phyloP scores from a whole-genome alignment of 1,284 basidiomycete genomes.

The Rhodotorula sp. region DNA sequence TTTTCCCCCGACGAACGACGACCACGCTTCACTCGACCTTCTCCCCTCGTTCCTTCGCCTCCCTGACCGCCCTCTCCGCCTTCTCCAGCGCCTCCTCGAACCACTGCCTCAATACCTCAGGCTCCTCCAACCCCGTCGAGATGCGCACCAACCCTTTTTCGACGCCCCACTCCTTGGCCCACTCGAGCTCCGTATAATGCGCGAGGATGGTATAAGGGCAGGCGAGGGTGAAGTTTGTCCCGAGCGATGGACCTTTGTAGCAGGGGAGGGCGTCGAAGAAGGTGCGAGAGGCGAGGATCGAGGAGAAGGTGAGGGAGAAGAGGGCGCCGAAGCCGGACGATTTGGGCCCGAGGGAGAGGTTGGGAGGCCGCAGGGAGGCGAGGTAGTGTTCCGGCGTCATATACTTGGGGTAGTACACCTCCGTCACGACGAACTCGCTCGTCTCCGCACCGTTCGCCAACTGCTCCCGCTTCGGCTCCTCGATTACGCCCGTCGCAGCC shows the following conservation, averaged over 20 bases:
- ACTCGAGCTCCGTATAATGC: conserved; percentile 86
- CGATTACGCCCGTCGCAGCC: conserved; percentile 46
- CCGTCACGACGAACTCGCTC: conserved; percentile 61
- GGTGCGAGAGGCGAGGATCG: conserved; percentile 63
- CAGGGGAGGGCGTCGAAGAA: conserved; percentile 86
- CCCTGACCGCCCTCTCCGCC: conserved; percentile 56
- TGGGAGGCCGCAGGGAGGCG: conserved; percentile 55
- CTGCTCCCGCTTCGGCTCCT: conserved; percentile 16
- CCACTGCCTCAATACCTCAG: conserved; percentile 58
- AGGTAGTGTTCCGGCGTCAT: conserved; percentile 71
- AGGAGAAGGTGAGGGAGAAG: conserved; percentile 85
- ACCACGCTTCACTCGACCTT: background rate
- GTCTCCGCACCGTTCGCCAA: background rate
- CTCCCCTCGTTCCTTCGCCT: conserved; percentile 23
- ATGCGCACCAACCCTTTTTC: conserved; percentile 80
- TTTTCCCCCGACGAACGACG: too few species aligned
- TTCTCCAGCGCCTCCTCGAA: conserved; percentile 68
- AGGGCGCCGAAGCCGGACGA: conserved; percentile 76
- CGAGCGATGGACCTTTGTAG: conserved; percentile 88
- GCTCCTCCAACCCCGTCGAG: conserved; percentile 85
- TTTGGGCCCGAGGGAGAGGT: conserved; percentile 34
- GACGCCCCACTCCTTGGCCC: conserved; percentile 85
- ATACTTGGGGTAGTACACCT: conserved; percentile 88
- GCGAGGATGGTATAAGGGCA: conserved; percentile 92
- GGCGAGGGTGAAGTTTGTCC: conserved; percentile 93